Percentiles rank a stretch among this genome's conserved stretches.
phyloP scores from a whole-genome alignment of 2,329 filamentous ascomycete species.

The Fusarium continuum region DNA sequence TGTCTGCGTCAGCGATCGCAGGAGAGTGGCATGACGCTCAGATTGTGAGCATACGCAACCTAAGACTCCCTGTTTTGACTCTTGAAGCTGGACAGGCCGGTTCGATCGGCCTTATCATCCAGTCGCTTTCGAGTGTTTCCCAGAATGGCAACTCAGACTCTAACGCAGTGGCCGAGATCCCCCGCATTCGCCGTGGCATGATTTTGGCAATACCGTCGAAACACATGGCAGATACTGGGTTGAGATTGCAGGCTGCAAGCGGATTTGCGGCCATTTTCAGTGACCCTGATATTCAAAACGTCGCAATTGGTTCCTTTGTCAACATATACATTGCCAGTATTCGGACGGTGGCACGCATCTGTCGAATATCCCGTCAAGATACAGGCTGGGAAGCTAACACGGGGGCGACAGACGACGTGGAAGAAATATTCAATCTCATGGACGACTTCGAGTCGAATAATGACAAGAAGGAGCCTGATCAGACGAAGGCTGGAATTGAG shows the following conservation, averaged over 20 bases:
- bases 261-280: slow-evolving; percentile 78
- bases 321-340: slow-evolving; percentile 91
- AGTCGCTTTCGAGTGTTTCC: slow-evolving; percentile 42
- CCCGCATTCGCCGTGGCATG: slow-evolving; percentile 80
- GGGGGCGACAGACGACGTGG: slow-evolving; percentile 52
- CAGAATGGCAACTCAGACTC: slow-evolving; percentile 4
- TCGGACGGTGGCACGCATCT: slow-evolving; percentile 79
- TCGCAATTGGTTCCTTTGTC: slow-evolving; percentile 74
- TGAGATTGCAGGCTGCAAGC: slow-evolving; percentile 70
- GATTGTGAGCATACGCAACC: slow-evolving; percentile 86
- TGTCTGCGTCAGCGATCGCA: slow-evolving; percentile 61
- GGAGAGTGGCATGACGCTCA: slow-evolving; percentile 83
- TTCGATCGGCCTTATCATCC: slow-evolving; percentile 81
- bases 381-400: slow-evolving; percentile 39
- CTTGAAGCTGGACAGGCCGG: slow-evolving; percentile 86
- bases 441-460: slow-evolving; percentile 54
- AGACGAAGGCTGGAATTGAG: slow-evolving; percentile 52
- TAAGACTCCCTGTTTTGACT: slow-evolving; percentile 81
- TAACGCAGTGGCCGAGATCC: slow-evolving; percentile 38
- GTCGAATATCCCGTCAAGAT: slow-evolving; percentile 58
- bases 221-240: slow-evolving; percentile 64
- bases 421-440: slow-evolving; percentile 68
- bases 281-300: slow-evolving; percentile 66
- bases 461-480: slow-evolving; percentile 34
- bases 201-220: slow-evolving; percentile 73